Base-by-base conservation (phyloP, 495 filamentous ascomycete species). In the Penicillium samsonianum region DNA sequence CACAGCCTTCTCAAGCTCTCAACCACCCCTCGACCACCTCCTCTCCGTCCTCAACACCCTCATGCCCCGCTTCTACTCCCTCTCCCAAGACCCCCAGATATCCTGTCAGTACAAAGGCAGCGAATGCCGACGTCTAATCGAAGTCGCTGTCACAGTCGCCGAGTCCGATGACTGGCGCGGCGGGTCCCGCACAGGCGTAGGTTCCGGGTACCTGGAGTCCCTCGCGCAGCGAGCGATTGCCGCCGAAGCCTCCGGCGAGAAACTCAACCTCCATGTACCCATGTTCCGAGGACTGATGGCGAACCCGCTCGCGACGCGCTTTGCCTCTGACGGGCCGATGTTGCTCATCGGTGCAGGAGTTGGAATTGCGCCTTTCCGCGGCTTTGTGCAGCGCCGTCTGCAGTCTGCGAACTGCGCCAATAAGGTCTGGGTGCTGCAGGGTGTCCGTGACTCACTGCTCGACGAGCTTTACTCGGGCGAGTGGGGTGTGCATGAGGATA, bases 271-370 rank as follows among this genome's bases (percentile, higher is more conserved):
- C 33, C 83, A 90, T 50, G 74, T 96, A 22, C 95, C 95, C 53
- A 96, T 98, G 89, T 98, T 98, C 82, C 90, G 95, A 63, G 94
- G 94, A 3, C 79, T 98, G n/a, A 98, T 98, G 94, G 85, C 91
- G 45, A 98, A 98, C 71, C 94, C 94, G 1, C 80, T 98, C 6
- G 92, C 92, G 17, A 88, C 84, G 65, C 84, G 95, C 66, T 98
- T 97, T 65, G 84, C 86, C 6, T 84, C 88, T 8, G 92, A 98
- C 69, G 94, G 94, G 0, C 94, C 94, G 10, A 98, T 98, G 94
- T 84, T 98, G 28, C 81, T 98, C 23, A 95, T 98, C 71, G 94
- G 94, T 40, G 95, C 94, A 6, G 94, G 94, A 38, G 94, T 98
- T 20, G 94, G 94, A 55, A 90, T 98, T 71, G 94, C 94, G 19